Base-by-base conservation (phyloP, 176 grass and related monocot genomes). In the Luzula sylvatica region DNA sequence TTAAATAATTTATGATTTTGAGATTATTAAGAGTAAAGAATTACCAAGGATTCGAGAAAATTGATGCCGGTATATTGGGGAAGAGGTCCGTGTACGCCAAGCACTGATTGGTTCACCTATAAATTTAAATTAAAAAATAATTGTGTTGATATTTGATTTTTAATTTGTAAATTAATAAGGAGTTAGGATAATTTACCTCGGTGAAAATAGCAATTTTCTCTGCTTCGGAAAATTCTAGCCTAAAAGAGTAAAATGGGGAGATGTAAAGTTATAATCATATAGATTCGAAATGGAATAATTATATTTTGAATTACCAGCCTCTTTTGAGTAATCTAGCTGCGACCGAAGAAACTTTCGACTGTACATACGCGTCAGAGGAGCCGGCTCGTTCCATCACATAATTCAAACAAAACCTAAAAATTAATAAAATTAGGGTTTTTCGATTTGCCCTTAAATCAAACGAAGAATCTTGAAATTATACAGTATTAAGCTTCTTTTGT, bases 21-120 rank as follows among this genome's bases (percentile, higher is more conserved):
- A 47, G 42, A 47, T 28, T 17, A 67, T 62, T 48, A 43, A 32
- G 29, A 64, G 25, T 17, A 48, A 58, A 12, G 56, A 42, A 30
- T 59, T 89, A 96, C 90, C 80, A 96, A 74, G 35, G 70, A 82
- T 65, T 89, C 90, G 23, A 96, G 30, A 64, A 96, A 96, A 73
- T 73, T 81, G 65, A 82, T 86, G 11, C 67, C 84, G 48, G 71
- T 49, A 67, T 79, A 96, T 26, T 96, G 84, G 70, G 64, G 44
- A 73, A 70, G 73, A 44, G 73, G 69, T 8, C 80, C 81, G 60
- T 89, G 90, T 29, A 61, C 52, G 20, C 80, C 80, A 35, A 71
- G 58, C 44, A 96, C 73, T 46, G 81, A 80, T 75, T 96, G 90
- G 64, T 96, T 87, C 63, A 86, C 84, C 90, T 96, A 67, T 35